Base-by-base conservation (phyloP, 2,329 filamentous ascomycete genomes). In the Hypoxylon sp. region DNA sequence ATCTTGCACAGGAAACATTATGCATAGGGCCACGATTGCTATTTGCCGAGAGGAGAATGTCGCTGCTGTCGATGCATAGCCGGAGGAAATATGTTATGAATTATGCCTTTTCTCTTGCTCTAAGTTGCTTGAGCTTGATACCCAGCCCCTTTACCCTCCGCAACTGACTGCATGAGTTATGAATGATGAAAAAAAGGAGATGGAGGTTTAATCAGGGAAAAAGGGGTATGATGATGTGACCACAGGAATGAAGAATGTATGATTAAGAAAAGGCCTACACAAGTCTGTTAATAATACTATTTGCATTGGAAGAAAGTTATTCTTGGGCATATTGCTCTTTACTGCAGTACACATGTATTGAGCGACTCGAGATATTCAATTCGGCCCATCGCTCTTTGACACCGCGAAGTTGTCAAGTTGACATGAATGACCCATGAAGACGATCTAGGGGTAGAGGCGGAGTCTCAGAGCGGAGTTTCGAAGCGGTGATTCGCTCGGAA, bases 61-160 rank as follows among this genome's bases (percentile, higher is more conserved):
- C 46, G 45, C 51, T 63, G 46, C 59, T 32, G 34, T 63, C 60
- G 53, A 52, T 67, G 66, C 66, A 69, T 69, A 69, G 66, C 63
- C 63, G 48, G 63, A 58, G 53, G 57, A n/a, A 19, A 48, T 52
- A 48, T 51, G 27, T 61, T 48, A 46, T 54, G 63, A 52, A 25
- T 34, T 53, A 34, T 61, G 25, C 37, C 37, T 54, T 59, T 60
- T 55, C 30, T 54, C 39, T 54, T 43, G 8, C 37, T 41, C 32
- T 27, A 19, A 48, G 39, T 64, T 45, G 19, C 25, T 23, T 48
- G 47, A 66, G 56, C 53, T 55, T 61, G 57, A 69, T 64, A 62
- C 63, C 61, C 57, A 30, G 48, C 56, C 55, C 45, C 29, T 50
- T 60, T 37, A 4, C 12, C 58, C 11, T 34, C 45, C 27, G 47